Conservation (phyloP, 164 flowering plant species). For the Vitis cinerea region DNA sequence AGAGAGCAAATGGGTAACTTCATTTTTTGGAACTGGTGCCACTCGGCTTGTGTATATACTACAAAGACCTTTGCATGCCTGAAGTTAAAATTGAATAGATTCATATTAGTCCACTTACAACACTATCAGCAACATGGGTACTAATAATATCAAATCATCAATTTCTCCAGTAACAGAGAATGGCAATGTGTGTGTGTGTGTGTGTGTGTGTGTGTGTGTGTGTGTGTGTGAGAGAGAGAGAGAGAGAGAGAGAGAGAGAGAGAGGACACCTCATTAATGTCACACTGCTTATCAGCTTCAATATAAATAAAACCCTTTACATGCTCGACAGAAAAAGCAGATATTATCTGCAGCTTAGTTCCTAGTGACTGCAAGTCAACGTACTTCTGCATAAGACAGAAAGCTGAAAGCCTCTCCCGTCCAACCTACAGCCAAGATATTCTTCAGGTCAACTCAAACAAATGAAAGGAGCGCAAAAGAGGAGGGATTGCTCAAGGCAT, state of each 20-base stretch:
- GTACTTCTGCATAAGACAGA: conserved; percentile 93
- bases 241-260: neutral
- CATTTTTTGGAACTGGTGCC: conserved; percentile 55
- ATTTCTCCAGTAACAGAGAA: neutral
- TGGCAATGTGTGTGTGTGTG: no score
- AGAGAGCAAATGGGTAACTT: conserved; percentile 60
- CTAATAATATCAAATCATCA: neutral
- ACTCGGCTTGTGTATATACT: conserved; percentile 52
- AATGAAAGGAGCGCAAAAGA: neutral
- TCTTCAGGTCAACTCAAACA: neutral
- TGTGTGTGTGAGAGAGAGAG: no score
- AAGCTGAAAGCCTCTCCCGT: conserved; percentile 72
- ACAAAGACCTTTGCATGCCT: conserved; percentile 84
- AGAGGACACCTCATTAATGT: conserved; percentile 61
- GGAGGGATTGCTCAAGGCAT: neutral
- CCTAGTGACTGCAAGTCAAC: conserved; percentile 58
- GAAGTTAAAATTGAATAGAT: conserved; percentile 8
- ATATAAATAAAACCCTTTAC: conserved; percentile 73
- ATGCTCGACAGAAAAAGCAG: conserved; percentile 81
- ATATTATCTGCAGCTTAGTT: conserved; percentile 59
- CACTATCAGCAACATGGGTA: neutral
- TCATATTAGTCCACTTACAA: conserved; percentile 1
- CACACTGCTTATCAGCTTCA: conserved; percentile 80
- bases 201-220: no score
- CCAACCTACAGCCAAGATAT: conserved; percentile 59